Evolutionary conservation across 495 filamentous ascomycete genomes (phyloP).

Genomic region (Trichocladium uniseriatum): DNA sequence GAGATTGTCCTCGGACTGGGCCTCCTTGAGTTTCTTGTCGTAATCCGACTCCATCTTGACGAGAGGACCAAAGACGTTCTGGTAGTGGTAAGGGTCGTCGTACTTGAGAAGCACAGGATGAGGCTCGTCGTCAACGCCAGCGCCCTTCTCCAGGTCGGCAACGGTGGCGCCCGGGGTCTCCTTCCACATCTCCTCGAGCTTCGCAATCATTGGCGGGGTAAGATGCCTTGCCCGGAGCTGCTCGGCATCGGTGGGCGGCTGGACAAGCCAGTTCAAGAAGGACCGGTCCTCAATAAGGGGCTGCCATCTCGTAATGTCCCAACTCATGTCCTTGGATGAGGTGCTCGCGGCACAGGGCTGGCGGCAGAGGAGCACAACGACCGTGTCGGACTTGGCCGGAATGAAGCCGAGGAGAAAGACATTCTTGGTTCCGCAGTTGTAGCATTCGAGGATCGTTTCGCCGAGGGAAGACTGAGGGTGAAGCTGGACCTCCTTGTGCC

Average conservation of each 20-base stretch:
- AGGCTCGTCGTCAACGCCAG: conserved; percentile 89
- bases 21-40: conserved; percentile 96
- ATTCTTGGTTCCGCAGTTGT: conserved; percentile 99
- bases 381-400: conserved; percentile 96
- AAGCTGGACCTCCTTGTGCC: conserved; percentile 97
- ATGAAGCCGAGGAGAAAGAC: conserved; percentile 99
- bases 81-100: conserved; percentile 96
- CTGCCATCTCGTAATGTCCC: conserved; percentile 97
- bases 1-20: conserved; percentile 89
- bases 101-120: conserved; percentile 89
- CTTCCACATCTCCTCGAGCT: conserved; percentile 98
- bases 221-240: conserved; percentile 92
- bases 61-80: conserved; percentile 95
- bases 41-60: conserved; percentile 99
- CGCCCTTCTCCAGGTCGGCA: conserved; percentile 86
- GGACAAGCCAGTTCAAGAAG: conserved; percentile 90
- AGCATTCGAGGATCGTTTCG: conserved; percentile 95
- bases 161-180: conserved; percentile 85
- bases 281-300: conserved; percentile 95
- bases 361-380: conserved; percentile 92
- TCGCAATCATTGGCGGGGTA: conserved; percentile 90
- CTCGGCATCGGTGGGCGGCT: conserved; percentile 82
- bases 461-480: conserved; percentile 92
- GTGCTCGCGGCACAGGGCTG: conserved; percentile 92
- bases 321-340: conserved; percentile 99